Percentiles rank a stretch among this genome's conserved stretches.
phyloP scores from a whole-genome alignment of 768 basidiomycete species.

The Leccinum olivaceopallidum region DNA sequence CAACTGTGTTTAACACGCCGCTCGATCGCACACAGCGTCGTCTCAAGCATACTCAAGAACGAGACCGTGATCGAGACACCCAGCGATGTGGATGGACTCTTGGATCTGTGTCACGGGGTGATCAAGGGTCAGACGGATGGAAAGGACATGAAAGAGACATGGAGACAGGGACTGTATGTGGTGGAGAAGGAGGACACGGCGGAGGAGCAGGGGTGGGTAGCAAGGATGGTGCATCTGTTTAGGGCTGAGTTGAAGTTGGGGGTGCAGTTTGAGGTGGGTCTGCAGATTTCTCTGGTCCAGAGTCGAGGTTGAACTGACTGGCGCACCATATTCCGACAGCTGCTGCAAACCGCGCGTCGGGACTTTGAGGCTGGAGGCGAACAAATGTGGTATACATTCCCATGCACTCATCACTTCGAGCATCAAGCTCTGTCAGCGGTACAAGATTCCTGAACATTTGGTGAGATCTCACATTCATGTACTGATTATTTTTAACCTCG shows the following conservation, averaged over 20 bases:
- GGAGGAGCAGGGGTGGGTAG: conserved; percentile 95
- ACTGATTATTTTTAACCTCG: not conserved
- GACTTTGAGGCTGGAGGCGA: conserved; percentile 93
- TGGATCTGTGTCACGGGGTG: conserved; percentile 88
- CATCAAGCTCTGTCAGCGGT: conserved; percentile 90
- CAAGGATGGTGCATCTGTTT: conserved; percentile 76
- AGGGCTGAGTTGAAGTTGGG: conserved; percentile 72
- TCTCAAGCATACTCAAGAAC: conserved; percentile 94
- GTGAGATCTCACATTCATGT: conserved; percentile 33
- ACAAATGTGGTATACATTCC: conserved; percentile 42
- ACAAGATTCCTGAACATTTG: conserved; percentile 72
- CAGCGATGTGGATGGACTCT: conserved; percentile 91
- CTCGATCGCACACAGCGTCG: conserved; percentile 91
- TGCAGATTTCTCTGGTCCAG: not conserved
- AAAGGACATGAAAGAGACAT: conserved; percentile 40
- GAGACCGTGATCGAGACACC: conserved; percentile 93
- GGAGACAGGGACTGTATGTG: conserved; percentile 59
- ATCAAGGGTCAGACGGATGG: conserved; percentile 82
- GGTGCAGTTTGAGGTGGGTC: conserved; percentile 80
- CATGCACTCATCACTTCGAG: conserved; percentile 54
- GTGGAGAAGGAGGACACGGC: conserved; percentile 88
- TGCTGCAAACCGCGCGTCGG: conserved; percentile 86
- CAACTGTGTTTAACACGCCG: conserved; percentile 91
- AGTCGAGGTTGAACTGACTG: not conserved
- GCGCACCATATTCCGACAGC: conserved; percentile 40